Base-by-base conservation (phyloP, 495 filamentous ascomycete genomes). In the Penicillium bovifimosum region DNA sequence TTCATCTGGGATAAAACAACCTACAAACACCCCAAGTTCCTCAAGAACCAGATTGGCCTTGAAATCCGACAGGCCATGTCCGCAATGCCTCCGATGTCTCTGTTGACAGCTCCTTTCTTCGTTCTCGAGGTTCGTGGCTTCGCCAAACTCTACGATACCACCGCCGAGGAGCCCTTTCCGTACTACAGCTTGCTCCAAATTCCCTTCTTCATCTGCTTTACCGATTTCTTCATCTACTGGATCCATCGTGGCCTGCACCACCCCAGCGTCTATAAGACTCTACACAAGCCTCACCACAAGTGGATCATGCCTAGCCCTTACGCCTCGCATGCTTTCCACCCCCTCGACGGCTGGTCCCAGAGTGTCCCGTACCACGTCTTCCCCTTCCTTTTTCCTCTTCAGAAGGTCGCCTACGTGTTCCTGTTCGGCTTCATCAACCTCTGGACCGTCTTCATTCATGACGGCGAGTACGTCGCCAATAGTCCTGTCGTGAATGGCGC, bases 231-330 rank as follows among this genome's bases (percentile, higher is more conserved):
- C 73, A 93, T 97, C 77, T 96, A 97, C 79, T 88, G 85, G 78
- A 96, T 96, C 62, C 92, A 96, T 74, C 87, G 93, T 44, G 87
- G 83, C 41, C 76, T 96, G 55, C 92, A 97, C 73, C 86, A 90
- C 68, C 87, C 88, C 6, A 58, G 70, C 42, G 67, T 96, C 43
- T 97, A 96, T 82, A 92, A 88, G 76, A 74, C 72, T 41, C 80
- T 97, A 17, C 92, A 97, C 80, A 97, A 97, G 79, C 86, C 89
- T 45, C 93, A 97, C 76, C 92, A 97, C 83, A 96, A 96, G 75
- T 96, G 92, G 93, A 96, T 97, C 72, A 95, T 96, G 90, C 93
- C 93, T 5, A 96, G 91, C 6, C 92, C 92, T 9, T 96, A 80
- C 67, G 93, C 92, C 9, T 86, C 83, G 46, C 86, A 95, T 73